These are phyloP conservation scores for Boletus sp. DNA, from an alignment of 1,284 basidiomycete genomes.

Conservation along the genomic window DNA sequence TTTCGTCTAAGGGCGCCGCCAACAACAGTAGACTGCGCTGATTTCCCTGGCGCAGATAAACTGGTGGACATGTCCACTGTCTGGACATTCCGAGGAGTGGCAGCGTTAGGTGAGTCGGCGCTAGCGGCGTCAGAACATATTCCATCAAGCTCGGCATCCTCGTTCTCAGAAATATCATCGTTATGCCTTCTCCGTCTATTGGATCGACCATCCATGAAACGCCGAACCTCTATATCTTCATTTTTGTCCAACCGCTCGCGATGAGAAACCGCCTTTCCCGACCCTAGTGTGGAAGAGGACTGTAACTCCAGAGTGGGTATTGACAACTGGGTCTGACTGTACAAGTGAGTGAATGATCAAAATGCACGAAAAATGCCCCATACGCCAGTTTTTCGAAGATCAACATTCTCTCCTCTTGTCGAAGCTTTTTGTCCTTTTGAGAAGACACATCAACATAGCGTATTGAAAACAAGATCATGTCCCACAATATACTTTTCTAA, in stretches of 20 bases:
- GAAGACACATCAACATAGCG: background rate
- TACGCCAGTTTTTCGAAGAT: slow-evolving; percentile 78
- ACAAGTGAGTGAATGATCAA: slow-evolving; percentile 22
- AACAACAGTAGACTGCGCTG: slow-evolving; percentile 28
- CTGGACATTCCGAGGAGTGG: slow-evolving; percentile 2
- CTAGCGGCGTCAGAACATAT: slow-evolving; percentile 6
- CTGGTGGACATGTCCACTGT: slow-evolving; percentile 20
- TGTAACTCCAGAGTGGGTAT: slow-evolving; percentile 58
- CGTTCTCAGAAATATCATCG: slow-evolving; percentile 36
- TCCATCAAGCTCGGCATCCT: slow-evolving; percentile 30
- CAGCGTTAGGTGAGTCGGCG: background rate
- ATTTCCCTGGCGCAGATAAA: slow-evolving; percentile 12
- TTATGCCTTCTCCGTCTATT: slow-evolving; percentile 46
- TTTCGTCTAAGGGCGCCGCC: slow-evolving; percentile 60
- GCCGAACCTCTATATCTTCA: slow-evolving; percentile 60
- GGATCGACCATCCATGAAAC: slow-evolving; percentile 44
- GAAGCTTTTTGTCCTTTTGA: slow-evolving; percentile 78
- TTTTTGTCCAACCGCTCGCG: slow-evolving; percentile 52
- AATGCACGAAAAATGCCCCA: slow-evolving; percentile 22
- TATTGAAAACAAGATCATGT: slow-evolving; percentile 2
- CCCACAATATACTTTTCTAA: slow-evolving; percentile 81
- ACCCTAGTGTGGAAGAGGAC: slow-evolving; percentile 76
- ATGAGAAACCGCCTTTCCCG: slow-evolving; percentile 58
- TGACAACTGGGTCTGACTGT: slow-evolving; percentile 70
- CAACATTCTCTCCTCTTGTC: slow-evolving; percentile 72